Conservation (phyloP, 2,329 filamentous ascomycete genomes). For the Colletotrichum godetiae region DNA sequence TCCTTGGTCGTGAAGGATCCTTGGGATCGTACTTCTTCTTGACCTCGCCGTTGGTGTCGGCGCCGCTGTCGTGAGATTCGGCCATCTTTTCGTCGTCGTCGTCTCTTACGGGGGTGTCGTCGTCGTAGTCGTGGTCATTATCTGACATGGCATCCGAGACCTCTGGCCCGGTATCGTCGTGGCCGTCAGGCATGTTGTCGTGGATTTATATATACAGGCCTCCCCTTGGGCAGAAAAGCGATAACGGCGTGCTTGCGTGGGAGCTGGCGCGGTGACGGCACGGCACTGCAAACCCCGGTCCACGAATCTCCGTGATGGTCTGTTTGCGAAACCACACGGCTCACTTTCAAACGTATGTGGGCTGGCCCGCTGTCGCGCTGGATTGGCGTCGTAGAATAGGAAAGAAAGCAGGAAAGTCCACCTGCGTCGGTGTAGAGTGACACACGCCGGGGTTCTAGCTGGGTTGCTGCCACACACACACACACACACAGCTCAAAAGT, state of each 20-base stretch:
- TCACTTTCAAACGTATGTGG: conserved; percentile 26
- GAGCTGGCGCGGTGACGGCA: conserved; percentile 42
- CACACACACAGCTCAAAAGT: conserved; percentile 17
- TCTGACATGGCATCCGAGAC: conserved; percentile 70
- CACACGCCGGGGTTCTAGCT: conserved; percentile 30
- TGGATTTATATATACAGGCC: conserved; percentile 64
- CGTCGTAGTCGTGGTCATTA: conserved; percentile 67
- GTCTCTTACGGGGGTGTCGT: conserved; percentile 57
- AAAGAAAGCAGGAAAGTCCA: conserved; percentile 27
- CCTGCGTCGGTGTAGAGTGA: conserved; percentile 23
- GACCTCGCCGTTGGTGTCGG: conserved; percentile 60
- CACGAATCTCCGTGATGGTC: conserved; percentile 20
- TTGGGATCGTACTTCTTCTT: conserved; percentile 85
- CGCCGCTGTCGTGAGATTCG: conserved; percentile 49
- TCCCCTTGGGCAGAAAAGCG: conserved; percentile 13
- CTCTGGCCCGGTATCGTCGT: conserved; percentile 64
- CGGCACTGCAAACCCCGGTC: conserved; percentile 47
- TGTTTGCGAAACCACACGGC: conserved; percentile 35
- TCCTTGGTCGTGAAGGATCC: conserved; percentile 86
- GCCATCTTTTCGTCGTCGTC: conserved; percentile 64
- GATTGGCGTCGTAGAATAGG: conserved; percentile 24
- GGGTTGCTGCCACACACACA: conserved; percentile 26
- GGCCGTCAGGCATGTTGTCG: conserved; percentile 67
- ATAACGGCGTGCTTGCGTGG: conserved; percentile 16
- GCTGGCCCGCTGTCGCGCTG: conserved; percentile 18